Conservation (phyloP, 2,329 filamentous ascomycete genomes). For the Fusarium haematococcum region DNA sequence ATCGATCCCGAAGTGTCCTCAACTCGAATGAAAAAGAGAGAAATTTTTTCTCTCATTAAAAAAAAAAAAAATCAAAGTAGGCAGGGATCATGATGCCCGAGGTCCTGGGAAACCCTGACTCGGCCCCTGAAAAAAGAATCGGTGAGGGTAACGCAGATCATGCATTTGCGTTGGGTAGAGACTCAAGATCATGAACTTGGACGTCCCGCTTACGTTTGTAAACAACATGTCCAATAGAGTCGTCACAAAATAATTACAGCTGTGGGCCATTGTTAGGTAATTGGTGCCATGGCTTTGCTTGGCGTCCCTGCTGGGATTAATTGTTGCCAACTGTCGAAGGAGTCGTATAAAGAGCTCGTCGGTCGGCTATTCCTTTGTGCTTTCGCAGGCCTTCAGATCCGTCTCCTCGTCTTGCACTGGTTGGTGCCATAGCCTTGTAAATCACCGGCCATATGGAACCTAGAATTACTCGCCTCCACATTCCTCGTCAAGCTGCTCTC, state of each 20-base stretch:
- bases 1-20: background rate
- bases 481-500: constrained; percentile 30
- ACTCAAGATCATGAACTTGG: constrained; percentile 38
- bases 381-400: background rate
- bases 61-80: no score
- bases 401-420: constrained; percentile 1
- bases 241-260: background rate
- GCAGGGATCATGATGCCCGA: background rate
- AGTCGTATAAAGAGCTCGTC: constrained; percentile 11
- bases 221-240: constrained; percentile 25
- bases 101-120: constrained; percentile 1
- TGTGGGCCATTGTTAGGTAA: constrained; percentile 29
- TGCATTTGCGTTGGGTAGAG: constrained; percentile 18
- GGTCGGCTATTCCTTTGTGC: background rate
- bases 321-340: background rate
- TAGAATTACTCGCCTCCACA: background rate
- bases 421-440: background rate
- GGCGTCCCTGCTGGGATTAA: constrained; percentile 4
- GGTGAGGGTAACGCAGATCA: constrained; percentile 29
- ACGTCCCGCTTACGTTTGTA: constrained; percentile 28
- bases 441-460: constrained; percentile 18
- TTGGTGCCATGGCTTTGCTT: constrained; percentile 11
- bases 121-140: constrained; percentile 21
- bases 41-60: background rate
- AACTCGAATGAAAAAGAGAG: background rate